Evolutionary conservation across 192 early-diverging fungal genomes (phyloP), one percentile per base, ranked within the genome.

Genomic region (Pilobolus umbonatus): DNA sequence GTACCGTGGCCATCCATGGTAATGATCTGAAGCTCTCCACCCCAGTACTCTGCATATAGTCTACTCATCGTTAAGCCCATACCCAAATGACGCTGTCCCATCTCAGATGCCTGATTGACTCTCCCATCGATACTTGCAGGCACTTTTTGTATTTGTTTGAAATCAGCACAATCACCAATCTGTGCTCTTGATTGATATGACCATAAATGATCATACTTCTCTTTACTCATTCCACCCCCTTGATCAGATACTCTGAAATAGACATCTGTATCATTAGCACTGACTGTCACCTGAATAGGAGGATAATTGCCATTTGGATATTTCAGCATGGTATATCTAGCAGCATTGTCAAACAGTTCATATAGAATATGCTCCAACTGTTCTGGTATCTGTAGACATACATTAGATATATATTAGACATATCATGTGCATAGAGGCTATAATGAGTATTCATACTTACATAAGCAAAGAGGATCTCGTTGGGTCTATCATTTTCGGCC

Each of bases 31-130:
- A 98, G 77, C 21, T 79, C 79, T 5, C 96, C 96, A 19, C 93
- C 93, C 96, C 94, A 98, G 65, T 96, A 98, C 67, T 93, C 88
- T 3, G 91, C 88, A 75, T 95, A 98, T 22, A 95, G 87, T 46
- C 85, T 76, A 45, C 86, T 88, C 87, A 98, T 88, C 0, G 92
- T 88, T 68, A 96, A 68, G 0, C 96, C 96, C 51, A 96, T 85
- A n/a, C 96, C 96, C 47, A 94, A 65, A 65, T 42, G 74, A 31
- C 55, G 53, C 34, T 40, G 61, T 15, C 47, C 67, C 36, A 38
- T 32, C 22, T 52, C 32, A 14, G 54, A 52, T n/a, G 55, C 54
- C 31, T 65, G 55, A 25, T 61, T 55, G 34, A 60, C 68, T 44
- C 63, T 32, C 25, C 52, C 62, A 22, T 58, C 78, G 19, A 92